Conservation (phyloP, 179 eudicot species). For the Actinidia chinensis region DNA sequence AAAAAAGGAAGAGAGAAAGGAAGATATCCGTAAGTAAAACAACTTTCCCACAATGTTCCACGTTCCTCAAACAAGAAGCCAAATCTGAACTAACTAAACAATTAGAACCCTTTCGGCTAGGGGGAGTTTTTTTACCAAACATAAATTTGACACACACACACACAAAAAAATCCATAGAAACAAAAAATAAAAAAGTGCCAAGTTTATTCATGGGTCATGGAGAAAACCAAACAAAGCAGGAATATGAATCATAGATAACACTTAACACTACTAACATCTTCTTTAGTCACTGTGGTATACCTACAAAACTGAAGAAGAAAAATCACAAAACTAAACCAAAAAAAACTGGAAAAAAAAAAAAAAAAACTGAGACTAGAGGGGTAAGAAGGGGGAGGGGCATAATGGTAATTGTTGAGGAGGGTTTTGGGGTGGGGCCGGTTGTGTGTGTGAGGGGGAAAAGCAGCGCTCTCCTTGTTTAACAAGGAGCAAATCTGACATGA, state of each 20-base stretch:
- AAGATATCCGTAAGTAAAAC: slow-evolving; percentile 52
- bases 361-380: no score
- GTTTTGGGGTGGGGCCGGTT: no score
- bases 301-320: no score
- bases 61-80: slow-evolving; percentile 57
- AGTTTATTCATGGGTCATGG: neutral
- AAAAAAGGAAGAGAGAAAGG: no score
- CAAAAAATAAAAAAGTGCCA: no score
- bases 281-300: slow-evolving; percentile 63
- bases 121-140: neutral
- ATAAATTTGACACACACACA: neutral
- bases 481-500: slow-evolving; percentile 47
- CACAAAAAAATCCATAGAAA: neutral
- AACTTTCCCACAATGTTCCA: slow-evolving; percentile 65
- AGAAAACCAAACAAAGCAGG: slow-evolving; percentile 1
- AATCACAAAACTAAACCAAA: no score
- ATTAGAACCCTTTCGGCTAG: slow-evolving; percentile 9
- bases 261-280: slow-evolving; percentile 62
- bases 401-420: no score
- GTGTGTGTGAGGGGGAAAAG: no score
- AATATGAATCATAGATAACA: neutral
- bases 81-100: slow-evolving; percentile 34
- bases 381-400: no score
- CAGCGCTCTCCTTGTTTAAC: no score
- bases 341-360: no score